Percentiles rank a stretch among this genome's conserved stretches.
These are phyloP conservation scores for Colletotrichum magnum DNA, from an alignment of 2,329 filamentous ascomycete genomes.

Conservation along the genomic window DNA sequence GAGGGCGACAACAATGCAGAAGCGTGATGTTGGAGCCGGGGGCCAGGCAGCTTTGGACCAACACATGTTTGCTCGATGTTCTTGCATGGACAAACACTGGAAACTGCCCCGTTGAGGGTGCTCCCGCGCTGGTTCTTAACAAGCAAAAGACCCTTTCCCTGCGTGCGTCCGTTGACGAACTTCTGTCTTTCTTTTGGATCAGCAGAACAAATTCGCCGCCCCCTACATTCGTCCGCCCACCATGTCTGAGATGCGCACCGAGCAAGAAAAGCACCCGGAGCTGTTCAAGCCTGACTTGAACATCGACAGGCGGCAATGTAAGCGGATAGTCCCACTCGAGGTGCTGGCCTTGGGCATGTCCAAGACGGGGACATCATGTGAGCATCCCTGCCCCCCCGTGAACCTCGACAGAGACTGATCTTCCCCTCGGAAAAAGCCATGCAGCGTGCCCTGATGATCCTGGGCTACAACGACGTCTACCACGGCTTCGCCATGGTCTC, in stretches of 20 bases:
- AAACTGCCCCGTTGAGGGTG: too few relatives aligned
- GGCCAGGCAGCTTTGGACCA: background rate
- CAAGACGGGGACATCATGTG: slow-evolving; percentile 42
- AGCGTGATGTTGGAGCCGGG: background rate
- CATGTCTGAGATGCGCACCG: slow-evolving; percentile 41
- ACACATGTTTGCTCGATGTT: too few relatives aligned
- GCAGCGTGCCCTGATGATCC: slow-evolving; percentile 46
- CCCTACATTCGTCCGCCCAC: background rate
- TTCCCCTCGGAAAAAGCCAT: slow-evolving; percentile 34
- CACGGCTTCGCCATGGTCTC: slow-evolving; percentile 45
- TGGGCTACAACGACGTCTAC: slow-evolving; percentile 52
- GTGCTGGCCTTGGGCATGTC: slow-evolving; percentile 39
- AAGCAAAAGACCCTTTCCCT: too few relatives aligned
- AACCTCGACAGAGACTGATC: slow-evolving; percentile 24
- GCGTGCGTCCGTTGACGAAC: too few relatives aligned
- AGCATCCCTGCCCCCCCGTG: slow-evolving; percentile 44
- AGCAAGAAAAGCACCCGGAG: slow-evolving; percentile 41
- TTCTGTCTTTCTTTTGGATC: too few relatives aligned
- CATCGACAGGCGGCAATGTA: slow-evolving; percentile 38
- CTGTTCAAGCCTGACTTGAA: slow-evolving; percentile 40
- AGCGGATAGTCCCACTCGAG: slow-evolving; percentile 41
- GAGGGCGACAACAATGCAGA: background rate
- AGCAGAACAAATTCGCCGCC: background rate
- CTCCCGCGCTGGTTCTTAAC: background rate
- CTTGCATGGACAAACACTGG: too few relatives aligned